Percentiles rank a stretch among this genome's conserved stretches.
phyloP scores from a whole-genome alignment of 2,329 filamentous ascomycete species.

The Stagonosporopsis cucurbitacearum region DNA sequence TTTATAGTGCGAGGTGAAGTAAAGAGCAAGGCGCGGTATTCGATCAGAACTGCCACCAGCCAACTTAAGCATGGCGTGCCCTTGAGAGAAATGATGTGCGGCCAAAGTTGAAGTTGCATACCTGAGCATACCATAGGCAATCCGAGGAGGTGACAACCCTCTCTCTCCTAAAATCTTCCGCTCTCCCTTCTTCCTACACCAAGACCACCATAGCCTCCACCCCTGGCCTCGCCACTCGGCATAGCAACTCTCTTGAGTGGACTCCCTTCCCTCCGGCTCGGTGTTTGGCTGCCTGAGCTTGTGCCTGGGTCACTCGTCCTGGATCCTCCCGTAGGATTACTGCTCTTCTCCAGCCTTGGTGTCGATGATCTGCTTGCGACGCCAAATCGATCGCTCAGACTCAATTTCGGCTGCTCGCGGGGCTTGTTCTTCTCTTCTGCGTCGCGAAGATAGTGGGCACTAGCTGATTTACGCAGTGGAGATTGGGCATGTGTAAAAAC shows the following conservation, averaged over 20 bases:
- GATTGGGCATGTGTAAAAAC: constrained; percentile 81
- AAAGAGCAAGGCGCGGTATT: not conserved
- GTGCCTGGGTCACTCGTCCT: constrained; percentile 27
- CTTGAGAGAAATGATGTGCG: not conserved
- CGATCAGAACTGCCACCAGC: not conserved
- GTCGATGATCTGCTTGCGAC: constrained; percentile 11
- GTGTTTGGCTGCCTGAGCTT: constrained; percentile 19
- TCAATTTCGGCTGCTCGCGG: constrained; percentile 5
- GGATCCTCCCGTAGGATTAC: constrained; percentile 20
- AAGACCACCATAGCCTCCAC: constrained; percentile 32
- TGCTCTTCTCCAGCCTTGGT: constrained; percentile 15
- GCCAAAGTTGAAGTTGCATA: not conserved
- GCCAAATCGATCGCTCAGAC: constrained; percentile 16
- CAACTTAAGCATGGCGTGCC: not conserved
- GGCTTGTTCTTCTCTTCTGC: constrained; percentile 21
- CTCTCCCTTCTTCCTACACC: constrained; percentile 39
- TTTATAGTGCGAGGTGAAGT: not conserved
- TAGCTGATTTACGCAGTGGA: constrained; percentile 80
- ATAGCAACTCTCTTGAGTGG: constrained; percentile 55
- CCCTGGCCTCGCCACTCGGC: constrained; percentile 33
- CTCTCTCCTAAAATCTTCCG: constrained; percentile 26
- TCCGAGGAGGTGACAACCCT: no score
- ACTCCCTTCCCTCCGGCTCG: constrained; percentile 48
- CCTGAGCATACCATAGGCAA: not conserved
- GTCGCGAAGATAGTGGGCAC: constrained; percentile 57